Conservation (phyloP, 148 eudicot genomes). For the Salicornia ramosissima region DNA sequence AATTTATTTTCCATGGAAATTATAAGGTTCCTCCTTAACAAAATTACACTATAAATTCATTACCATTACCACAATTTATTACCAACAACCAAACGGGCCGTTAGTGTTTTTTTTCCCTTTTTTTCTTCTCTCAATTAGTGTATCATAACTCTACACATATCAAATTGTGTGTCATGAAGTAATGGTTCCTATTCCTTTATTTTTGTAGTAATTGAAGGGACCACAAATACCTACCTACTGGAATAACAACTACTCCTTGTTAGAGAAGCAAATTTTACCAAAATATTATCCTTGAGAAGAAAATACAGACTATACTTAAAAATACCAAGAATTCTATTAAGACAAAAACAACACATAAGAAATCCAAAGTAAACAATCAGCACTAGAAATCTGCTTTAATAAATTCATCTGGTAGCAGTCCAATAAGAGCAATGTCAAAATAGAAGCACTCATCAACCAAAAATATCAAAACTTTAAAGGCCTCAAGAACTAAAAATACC, state of each 20-base stretch:
- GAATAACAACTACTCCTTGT: neutral
- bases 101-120: too few relatives aligned
- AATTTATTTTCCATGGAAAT: too few relatives aligned
- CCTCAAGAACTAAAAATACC: neutral
- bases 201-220: neutral
- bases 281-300: neutral
- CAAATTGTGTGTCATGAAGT: neutral
- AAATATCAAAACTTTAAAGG: neutral
- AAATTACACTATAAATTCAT: too few relatives aligned
- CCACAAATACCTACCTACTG: neutral
- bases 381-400: neutral
- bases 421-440: neutral
- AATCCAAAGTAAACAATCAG: neutral
- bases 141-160: neutral
- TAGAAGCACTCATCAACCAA: neutral
- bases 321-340: too few relatives aligned
- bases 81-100: too few relatives aligned
- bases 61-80: too few relatives aligned
- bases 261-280: neutral
- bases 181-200: neutral
- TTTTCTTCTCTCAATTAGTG: neutral
- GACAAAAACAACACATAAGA: neutral
- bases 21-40: too few relatives aligned
- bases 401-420: neutral
- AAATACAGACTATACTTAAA: neutral